Evolutionary conservation across 1,139 yeast genomes (phyloP).

Genomic region (Yamadazyma diddensiae): DNA sequence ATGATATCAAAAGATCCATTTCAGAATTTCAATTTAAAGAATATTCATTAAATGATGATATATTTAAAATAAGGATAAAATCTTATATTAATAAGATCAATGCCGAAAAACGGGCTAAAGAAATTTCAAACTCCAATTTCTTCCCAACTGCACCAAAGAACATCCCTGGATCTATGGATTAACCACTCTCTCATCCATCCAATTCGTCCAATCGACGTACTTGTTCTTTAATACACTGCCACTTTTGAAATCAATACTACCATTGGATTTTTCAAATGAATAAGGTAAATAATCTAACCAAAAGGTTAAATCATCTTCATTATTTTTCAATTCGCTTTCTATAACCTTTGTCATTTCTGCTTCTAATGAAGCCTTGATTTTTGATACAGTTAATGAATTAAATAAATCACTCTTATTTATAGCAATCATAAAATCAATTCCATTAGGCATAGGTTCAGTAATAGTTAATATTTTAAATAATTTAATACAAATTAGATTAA

Average conservation of each 20-base stretch:
- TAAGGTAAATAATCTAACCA: conserved; percentile 47
- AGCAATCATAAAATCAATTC: conserved; percentile 71
- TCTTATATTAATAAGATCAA: conserved; percentile 37
- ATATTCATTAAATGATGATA: conserved; percentile 49
- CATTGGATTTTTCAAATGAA: conserved; percentile 65
- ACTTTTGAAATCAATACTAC: conserved; percentile 63
- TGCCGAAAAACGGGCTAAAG: conserved; percentile 36
- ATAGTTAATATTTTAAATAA: conserved; percentile 52
- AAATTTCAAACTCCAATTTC: conserved; percentile 39
- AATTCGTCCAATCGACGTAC: conserved; percentile 61
- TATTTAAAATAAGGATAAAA: conserved; percentile 51
- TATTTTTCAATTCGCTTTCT: conserved; percentile 37
- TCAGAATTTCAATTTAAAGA: conserved; percentile 38
- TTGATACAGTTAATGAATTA: conserved; percentile 68
- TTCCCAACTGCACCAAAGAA: conserved; percentile 58
- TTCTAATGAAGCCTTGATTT: conserved; percentile 59
- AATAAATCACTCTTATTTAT: conserved; percentile 84
- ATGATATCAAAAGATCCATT: conserved; percentile 19
- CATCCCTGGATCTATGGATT: conserved; percentile 26
- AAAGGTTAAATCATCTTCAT: conserved; percentile 29
- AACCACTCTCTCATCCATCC: conserved; percentile 75
- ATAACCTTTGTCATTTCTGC: conserved; percentile 60
- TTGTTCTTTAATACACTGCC: conserved; percentile 67
- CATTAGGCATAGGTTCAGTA: conserved; percentile 60
- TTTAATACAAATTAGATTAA: conserved; percentile 44